These are phyloP conservation scores for Dactylellina sp. DNA, from an alignment of 2,329 filamentous ascomycete genomes.

Conservation along the genomic window DNA sequence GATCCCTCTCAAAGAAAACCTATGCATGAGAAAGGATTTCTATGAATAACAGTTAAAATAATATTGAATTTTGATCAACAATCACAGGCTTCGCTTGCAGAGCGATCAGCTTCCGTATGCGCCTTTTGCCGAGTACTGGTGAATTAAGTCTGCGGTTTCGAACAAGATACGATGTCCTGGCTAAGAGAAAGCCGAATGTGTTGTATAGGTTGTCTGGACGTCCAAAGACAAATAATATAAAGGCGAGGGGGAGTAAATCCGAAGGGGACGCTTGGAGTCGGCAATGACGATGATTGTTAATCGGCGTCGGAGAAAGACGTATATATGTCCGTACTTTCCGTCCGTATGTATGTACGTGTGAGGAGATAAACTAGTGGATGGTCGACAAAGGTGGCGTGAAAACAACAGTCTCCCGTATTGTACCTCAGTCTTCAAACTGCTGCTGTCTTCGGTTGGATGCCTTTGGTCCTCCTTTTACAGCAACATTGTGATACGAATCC, in stretches of 20 bases:
- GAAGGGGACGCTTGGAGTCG: not conserved
- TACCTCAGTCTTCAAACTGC: constrained; percentile 39
- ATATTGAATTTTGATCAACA: too few relatives aligned
- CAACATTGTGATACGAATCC: constrained; percentile 48
- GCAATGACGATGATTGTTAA: not conserved
- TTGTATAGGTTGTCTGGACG: constrained; percentile 27
- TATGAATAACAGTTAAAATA: too few relatives aligned
- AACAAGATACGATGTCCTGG: not conserved
- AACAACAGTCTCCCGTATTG: constrained; percentile 29
- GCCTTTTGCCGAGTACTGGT: constrained; percentile 1
- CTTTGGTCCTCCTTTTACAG: constrained; percentile 49
- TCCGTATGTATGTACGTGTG: constrained; percentile 4
- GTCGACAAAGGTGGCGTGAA: constrained; percentile 26
- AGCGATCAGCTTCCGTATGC: too few relatives aligned
- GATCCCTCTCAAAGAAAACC: constrained; percentile 47
- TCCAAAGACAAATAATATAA: constrained; percentile 1
- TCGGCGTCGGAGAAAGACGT: not conserved
- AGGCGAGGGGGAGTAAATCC: not conserved
- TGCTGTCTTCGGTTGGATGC: constrained; percentile 34
- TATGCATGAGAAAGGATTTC: constrained; percentile 38
- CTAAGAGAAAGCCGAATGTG: constrained; percentile 13
- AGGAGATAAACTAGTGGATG: not conserved
- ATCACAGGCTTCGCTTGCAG: too few relatives aligned
- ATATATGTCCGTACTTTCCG: constrained; percentile 1
- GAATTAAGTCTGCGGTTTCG: not conserved